Base-by-base conservation (phyloP, 768 basidiomycete genomes). In the Lactifluus piperatus region DNA sequence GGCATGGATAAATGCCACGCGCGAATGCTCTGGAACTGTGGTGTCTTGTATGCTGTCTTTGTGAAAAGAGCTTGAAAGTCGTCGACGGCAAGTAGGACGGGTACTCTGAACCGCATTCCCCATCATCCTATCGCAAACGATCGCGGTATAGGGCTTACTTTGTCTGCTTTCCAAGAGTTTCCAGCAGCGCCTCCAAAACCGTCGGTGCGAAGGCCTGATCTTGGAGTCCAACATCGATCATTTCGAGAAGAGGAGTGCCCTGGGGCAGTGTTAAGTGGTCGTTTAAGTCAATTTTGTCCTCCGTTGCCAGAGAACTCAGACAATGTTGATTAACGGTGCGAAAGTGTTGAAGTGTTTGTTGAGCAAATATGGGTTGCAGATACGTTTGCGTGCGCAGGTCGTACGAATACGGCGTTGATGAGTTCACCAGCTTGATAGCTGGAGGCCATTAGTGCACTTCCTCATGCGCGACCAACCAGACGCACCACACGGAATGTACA, bases 41-140 rank as follows among this genome's bases (percentile, higher is more conserved):
- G 87, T 57, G 90, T 84, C 26, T 83, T 81, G 72, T 94, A 94
- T 27, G 86, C 81, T 45, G 72, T 74, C 47, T 75, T 73, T 67
- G 80, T 75, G 66, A 89, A 92, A 26, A 97, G 71, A 0, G 90
- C 79, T 69, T 95, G 94, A 69, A 91, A 83, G 65, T 95, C 93
- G 64, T 97, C 94, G 1, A 94, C 76, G 0, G 92, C 93, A 30
- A 94, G 73, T 6, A 97, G 69, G 2, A 95, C 86, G 0, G 91
- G 91, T 66, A 77, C 74, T 45, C 91, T 93, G 58, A 10, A 54
- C 22, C 51, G 51, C 30, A 47, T 39, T 22, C 16, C 41, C 27
- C 54, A 54, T n/a, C 26, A 39, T 32, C 9, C 29, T 44, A 41
- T 29, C 43, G 41, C 14, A 16, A 46, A 37, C 6, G 46, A 32